Evolutionary conservation across 257 asterid genomes (phyloP).

Genomic region (Cynanchum wilfordii): DNA sequence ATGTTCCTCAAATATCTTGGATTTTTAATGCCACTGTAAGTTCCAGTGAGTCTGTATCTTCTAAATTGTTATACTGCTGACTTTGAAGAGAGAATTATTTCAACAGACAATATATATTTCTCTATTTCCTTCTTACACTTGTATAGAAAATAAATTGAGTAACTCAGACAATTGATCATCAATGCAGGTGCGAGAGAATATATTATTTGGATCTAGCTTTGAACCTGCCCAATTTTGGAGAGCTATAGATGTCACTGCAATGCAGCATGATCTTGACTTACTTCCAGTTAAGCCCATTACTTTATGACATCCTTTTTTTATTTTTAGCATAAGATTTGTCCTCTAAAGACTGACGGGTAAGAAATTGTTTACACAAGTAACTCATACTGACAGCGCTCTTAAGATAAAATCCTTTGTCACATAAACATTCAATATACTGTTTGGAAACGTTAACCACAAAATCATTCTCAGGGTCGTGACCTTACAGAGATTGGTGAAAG

Average conservation of each 20-base stretch:
- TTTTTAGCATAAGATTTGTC: slow-evolving; percentile 15
- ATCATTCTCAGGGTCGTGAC: slow-evolving; percentile 58
- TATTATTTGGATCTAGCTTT: slow-evolving; percentile 71
- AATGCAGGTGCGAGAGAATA: slow-evolving; percentile 82
- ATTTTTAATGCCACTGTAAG: slow-evolving; percentile 90
- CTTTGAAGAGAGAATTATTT: not conserved
- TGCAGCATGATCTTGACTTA: slow-evolving; percentile 84
- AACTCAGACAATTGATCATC: not conserved
- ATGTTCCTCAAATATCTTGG: slow-evolving; percentile 95
- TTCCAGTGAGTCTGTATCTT: not conserved
- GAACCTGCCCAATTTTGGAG: slow-evolving; percentile 60
- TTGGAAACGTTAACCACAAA: not conserved
- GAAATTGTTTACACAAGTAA: not conserved
- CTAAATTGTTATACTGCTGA: not conserved
- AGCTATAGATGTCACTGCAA: slow-evolving; percentile 67
- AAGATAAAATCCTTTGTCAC: not conserved
- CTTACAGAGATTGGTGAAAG: slow-evolving; percentile 95
- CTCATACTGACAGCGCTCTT: not conserved
- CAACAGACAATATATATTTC: not conserved
- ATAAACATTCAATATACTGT: not conserved
- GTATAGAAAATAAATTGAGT: not conserved
- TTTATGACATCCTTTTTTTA: not conserved
- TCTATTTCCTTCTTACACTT: not conserved
- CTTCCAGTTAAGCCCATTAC: slow-evolving; percentile 50
- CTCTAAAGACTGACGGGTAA: not conserved